Base-by-base conservation (phyloP, 345 rosid genomes). In the Sisymbrium irio region DNA sequence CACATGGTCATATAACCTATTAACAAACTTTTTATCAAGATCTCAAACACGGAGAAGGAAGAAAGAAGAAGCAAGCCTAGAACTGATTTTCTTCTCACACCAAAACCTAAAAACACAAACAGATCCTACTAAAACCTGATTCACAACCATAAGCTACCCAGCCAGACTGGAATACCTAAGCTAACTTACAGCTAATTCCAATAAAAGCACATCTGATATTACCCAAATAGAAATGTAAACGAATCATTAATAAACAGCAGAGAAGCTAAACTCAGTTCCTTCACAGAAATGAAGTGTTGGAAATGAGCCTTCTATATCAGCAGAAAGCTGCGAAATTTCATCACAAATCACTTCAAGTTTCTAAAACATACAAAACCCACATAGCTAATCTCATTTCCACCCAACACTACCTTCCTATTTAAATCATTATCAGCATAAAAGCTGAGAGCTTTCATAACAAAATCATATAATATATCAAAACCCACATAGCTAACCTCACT, bases 401-500 rank as follows among this genome's bases (percentile, higher is more conserved):
- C 6, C 65, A 56, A 65, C 32, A 57, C 13, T 15, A 56, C 1
- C 1, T 20, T 71, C n/a, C n/a, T n/a, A n/a, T n/a, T n/a, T n/a
- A n/a, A n/a, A n/a, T n/a, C n/a, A n/a, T n/a, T n/a, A 60, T 25
- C 13, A 61, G 67, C 27, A 35, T 17, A 15, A 37, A 50, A 53
- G 32, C 10, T 20, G 47, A 57, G 27, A 33, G 15, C 25, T 56
- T 56, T 15, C 25, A 15, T 56, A 19, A 2, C 4, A 40, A 20
- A 20, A 18, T 65, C 22, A 65, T 25, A 19, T 14, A 36, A 62
- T 13, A 61, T 62, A 18, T 17, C 32, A 18, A 65, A 56, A n/a
- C 45, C 33, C 55, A 62, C 15, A 51, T 53, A 51, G 25, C 56
- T 63, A 57, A 66, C 39, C 51, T 56, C 72, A 66, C 51, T 35